Conservation (phyloP, 148 eudicot species). For the Fagopyrum tataricum region DNA sequence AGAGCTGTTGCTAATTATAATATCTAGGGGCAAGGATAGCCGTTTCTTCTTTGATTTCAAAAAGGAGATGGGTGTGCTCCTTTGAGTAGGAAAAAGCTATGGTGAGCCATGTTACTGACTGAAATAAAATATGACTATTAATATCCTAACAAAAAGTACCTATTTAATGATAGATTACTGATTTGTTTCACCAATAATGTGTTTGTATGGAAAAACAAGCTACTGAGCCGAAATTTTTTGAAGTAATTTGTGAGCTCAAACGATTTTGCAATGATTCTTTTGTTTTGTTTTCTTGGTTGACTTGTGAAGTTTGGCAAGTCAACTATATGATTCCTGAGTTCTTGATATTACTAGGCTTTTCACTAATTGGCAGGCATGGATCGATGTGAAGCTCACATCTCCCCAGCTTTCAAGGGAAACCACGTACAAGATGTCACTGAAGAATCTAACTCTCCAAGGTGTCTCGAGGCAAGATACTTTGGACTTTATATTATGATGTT, state of each 20-base stretch:
- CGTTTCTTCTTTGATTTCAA: background rate
- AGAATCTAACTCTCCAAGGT: slow-evolving; percentile 52
- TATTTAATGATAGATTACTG: background rate
- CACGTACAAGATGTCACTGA: slow-evolving; percentile 64
- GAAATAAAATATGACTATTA: background rate
- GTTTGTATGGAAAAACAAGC: background rate
- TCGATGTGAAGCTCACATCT: slow-evolving; percentile 84
- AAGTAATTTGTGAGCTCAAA: background rate
- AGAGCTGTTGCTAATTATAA: background rate
- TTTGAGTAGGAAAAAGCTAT: background rate
- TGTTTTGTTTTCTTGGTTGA: background rate
- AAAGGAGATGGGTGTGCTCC: background rate
- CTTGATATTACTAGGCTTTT: background rate
- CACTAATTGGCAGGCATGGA: slow-evolving; percentile 54
- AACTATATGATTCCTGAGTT: background rate
- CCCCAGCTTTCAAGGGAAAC: slow-evolving; percentile 96
- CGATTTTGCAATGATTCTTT: background rate
- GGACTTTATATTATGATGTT: background rate
- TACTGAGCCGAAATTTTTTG: background rate
- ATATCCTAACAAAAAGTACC: background rate
- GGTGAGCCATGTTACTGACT: background rate
- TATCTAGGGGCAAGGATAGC: background rate
- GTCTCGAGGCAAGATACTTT: slow-evolving; percentile 60
- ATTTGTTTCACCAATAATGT: background rate
- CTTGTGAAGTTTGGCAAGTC: background rate